phyloP scores from a whole-genome alignment of 495 filamentous ascomycete species.

The Tuber brumale region DNA sequence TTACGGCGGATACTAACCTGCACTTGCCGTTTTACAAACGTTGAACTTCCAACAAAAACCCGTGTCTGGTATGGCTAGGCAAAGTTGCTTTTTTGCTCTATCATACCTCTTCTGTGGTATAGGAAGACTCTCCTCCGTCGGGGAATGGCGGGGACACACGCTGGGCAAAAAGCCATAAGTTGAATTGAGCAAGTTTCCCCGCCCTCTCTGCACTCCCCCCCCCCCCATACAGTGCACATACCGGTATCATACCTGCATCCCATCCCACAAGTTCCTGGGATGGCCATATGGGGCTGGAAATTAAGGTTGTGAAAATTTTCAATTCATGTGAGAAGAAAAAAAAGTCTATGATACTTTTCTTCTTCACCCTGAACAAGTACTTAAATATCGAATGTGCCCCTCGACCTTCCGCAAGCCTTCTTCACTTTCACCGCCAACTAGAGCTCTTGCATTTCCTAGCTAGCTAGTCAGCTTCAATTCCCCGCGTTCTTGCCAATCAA shows the following conservation, averaged over 20 bases:
- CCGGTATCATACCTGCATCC: background rate
- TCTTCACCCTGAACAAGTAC: background rate
- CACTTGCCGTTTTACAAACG: background rate
- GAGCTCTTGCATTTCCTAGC: background rate
- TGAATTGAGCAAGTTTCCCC: slow-evolving; percentile 34
- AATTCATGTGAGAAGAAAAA: background rate
- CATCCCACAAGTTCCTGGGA: background rate
- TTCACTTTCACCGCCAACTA: background rate
- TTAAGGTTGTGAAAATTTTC: background rate
- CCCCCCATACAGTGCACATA: slow-evolving; percentile 13
- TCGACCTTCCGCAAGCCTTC: background rate
- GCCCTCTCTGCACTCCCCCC: slow-evolving; percentile 8
- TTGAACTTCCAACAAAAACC: slow-evolving; percentile 4
- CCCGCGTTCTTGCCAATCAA: background rate
- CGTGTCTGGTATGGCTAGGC: slow-evolving; percentile 4
- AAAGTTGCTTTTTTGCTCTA: slow-evolving; percentile 5
- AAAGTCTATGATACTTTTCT: background rate
- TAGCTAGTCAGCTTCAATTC: background rate
- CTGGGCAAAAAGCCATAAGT: slow-evolving; percentile 4
- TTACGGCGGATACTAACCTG: background rate
- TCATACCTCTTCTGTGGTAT: background rate
- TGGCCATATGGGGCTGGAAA: background rate
- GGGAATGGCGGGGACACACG: slow-evolving; percentile 9
- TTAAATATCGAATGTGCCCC: slow-evolving; percentile 25
- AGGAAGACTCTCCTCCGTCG: background rate